These are phyloP conservation scores for Herpomyces periplanetae DNA, from an alignment of 2,329 filamentous ascomycete genomes.

Conservation along the genomic window DNA sequence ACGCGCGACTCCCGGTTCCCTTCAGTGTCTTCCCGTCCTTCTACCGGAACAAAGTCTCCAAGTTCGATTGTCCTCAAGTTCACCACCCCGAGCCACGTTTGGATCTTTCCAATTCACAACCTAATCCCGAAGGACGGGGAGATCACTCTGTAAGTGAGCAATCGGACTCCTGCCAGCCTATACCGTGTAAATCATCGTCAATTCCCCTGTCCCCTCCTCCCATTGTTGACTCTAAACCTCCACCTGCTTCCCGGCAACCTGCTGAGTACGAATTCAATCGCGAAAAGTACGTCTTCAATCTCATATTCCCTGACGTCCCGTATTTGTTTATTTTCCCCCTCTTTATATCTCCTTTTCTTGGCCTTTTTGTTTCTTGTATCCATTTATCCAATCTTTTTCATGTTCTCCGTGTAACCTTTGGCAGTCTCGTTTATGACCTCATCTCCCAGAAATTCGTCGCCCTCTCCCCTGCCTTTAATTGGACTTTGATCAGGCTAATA, in stretches of 20 bases:
- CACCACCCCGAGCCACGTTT: too few relatives aligned
- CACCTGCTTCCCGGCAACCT: slow-evolving; percentile 4
- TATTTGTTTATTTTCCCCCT: slow-evolving; percentile 3
- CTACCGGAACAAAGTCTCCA: slow-evolving; percentile 77
- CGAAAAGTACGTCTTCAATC: slow-evolving; percentile 11
- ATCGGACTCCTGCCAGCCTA: too few relatives aligned
- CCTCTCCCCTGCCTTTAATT: too few relatives aligned
- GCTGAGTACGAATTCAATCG: slow-evolving; percentile 12
- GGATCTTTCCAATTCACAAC: too few relatives aligned
- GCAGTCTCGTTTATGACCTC: slow-evolving; percentile 3
- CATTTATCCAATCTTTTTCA: slow-evolving; percentile 3
- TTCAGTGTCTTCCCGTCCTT: slow-evolving; percentile 99
- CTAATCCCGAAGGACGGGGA: too few relatives aligned
- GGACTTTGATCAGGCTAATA: slow-evolving; percentile 1
- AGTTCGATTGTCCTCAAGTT: slow-evolving; percentile 24
- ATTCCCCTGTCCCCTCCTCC: too few relatives aligned
- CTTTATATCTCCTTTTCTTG: slow-evolving; percentile 5
- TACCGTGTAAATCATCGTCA: too few relatives aligned
- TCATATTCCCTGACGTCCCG: slow-evolving; percentile 3
- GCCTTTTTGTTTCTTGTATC: slow-evolving; percentile 1
- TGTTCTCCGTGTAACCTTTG: slow-evolving; percentile 4
- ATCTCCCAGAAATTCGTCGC: slow-evolving; percentile 2
- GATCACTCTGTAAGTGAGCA: too few relatives aligned
- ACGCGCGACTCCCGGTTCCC: slow-evolving; percentile 92
- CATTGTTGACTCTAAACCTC: too few relatives aligned